phyloP scores from a whole-genome alignment of 2,329 filamentous ascomycete species.

The Claviceps sp. region DNA sequence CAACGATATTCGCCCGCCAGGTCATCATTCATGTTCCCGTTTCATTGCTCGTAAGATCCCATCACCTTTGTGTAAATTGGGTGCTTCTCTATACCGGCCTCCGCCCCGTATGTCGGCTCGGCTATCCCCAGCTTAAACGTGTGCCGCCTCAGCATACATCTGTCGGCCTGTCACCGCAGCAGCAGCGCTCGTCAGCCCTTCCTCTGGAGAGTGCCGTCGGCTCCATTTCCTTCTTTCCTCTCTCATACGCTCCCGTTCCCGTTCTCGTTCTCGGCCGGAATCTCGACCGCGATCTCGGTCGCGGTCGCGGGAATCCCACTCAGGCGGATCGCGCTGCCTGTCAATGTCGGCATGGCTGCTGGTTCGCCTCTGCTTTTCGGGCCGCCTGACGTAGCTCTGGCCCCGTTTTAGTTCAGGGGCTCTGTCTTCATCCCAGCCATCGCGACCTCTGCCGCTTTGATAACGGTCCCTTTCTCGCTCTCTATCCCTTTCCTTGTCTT shows the following conservation, averaged over 20 bases:
- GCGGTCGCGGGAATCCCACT: slow-evolving; percentile 16
- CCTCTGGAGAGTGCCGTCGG: slow-evolving; percentile 18
- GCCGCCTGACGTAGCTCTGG: slow-evolving; percentile 23
- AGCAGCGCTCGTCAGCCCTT: slow-evolving; percentile 17
- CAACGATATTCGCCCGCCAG: too few species aligned
- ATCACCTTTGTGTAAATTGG: too few species aligned
- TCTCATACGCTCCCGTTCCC: slow-evolving; percentile 18
- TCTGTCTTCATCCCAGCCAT: slow-evolving; percentile 21
- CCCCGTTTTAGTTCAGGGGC: slow-evolving; percentile 19
- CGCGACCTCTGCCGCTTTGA: slow-evolving; percentile 19
- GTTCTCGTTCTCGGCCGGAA: slow-evolving; percentile 16
- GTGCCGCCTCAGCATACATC: slow-evolving; percentile 21
- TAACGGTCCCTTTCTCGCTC: slow-evolving; percentile 24
- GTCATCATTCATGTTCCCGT: neutral
- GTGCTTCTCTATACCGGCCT: too few species aligned
- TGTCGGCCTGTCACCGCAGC: slow-evolving; percentile 18
- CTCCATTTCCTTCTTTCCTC: slow-evolving; percentile 24
- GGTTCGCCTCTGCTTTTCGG: slow-evolving; percentile 28
- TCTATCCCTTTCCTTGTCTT: slow-evolving; percentile 20
- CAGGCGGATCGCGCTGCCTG: slow-evolving; percentile 22
- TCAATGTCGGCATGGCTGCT: slow-evolving; percentile 39
- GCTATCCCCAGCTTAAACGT: slow-evolving; percentile 9
- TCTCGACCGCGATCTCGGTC: slow-evolving; percentile 14
- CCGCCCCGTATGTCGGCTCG: neutral
- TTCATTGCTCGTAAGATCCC: too few species aligned